A percentile compares a stretch with the other conserved stretches of the same genome.
phyloP scores from a whole-genome alignment of 495 filamentous ascomycete species.

The Lasiosphaeria ovina region DNA sequence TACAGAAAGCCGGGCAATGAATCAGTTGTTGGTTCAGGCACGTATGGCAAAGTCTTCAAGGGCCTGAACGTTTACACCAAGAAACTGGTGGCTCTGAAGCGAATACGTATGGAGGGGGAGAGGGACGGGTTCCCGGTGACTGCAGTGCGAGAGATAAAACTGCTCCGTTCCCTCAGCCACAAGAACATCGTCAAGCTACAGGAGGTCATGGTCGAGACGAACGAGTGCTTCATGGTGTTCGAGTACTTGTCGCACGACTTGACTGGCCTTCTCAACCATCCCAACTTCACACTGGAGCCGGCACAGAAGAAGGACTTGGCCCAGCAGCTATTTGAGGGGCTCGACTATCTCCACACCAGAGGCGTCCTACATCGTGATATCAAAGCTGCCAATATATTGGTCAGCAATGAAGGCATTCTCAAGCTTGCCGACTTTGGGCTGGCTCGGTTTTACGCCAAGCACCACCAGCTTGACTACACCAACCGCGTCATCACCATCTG shows the following conservation, averaged over 20 bases:
- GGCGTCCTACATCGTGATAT: conserved; percentile 96
- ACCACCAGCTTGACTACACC: conserved; percentile 90
- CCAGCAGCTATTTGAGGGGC: conserved; percentile 88
- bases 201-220: conserved; percentile 98
- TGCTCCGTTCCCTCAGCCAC: conserved; percentile 91
- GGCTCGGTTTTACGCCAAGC: conserved; percentile 95
- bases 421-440: conserved; percentile 97
- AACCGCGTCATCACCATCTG: conserved; percentile 98
- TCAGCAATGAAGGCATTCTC: conserved; percentile 81
- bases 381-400: conserved; percentile 91
- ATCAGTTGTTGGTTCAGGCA: conserved; percentile 89
- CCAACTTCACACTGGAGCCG: conserved; percentile 80
- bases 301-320: conserved; percentile 93
- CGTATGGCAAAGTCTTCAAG: conserved; percentile 97
- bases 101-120: conserved; percentile 86
- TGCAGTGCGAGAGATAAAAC: conserved; percentile 92
- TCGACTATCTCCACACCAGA: conserved; percentile 90
- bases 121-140: conserved; percentile 97
- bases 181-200: conserved; percentile 82
- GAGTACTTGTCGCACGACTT: conserved; percentile 94
- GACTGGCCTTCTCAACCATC: conserved; percentile 78
- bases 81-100: conserved; percentile 87
- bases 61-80: conserved; percentile 94
- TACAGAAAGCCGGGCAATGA: conserved; percentile 91
- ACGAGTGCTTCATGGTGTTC: conserved; percentile 99